A percentile compares a stretch with the other conserved stretches of the same genome.
Conservation (phyloP, 441 rosid genomes). For the Jatropha podagrica region DNA sequence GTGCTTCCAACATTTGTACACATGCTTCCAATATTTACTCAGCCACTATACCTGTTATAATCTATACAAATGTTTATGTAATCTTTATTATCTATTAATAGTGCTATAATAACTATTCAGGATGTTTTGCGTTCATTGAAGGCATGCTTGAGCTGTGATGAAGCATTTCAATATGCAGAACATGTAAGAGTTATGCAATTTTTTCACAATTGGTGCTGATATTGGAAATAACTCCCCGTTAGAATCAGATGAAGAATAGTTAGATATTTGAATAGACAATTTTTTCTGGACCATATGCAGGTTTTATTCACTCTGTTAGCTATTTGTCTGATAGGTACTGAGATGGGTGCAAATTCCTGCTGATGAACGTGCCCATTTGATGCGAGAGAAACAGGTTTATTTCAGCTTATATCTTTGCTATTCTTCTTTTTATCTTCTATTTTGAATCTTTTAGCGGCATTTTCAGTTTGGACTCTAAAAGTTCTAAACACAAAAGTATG, state of each 20-base stretch:
- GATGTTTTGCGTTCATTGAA: constrained; percentile 72
- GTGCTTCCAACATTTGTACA: neutral
- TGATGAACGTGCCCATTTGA: constrained; percentile 76
- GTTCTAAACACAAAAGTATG: neutral
- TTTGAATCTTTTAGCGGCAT: neutral
- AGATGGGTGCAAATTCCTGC: constrained; percentile 96
- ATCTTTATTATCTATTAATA: constrained; percentile 12
- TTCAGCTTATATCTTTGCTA: constrained; percentile 3
- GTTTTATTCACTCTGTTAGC: neutral
- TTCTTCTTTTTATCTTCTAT: neutral
- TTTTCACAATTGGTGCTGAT: constrained; percentile 5
- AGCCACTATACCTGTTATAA: neutral
- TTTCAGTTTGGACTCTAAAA: neutral
- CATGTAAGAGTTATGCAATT: constrained; percentile 50
- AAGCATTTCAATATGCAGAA: constrained; percentile 85
- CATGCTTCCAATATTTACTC: neutral
- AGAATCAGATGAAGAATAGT: neutral
- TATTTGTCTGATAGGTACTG: constrained; percentile 47
- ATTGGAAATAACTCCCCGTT: neutral
- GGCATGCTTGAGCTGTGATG: constrained; percentile 62
- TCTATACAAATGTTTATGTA: neutral
- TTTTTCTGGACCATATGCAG: neutral
- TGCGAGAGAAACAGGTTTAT: constrained; percentile 87
- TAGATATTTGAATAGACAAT: neutral
- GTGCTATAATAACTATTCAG: constrained; percentile 40